phyloP scores from a whole-genome alignment of 2,329 filamentous ascomycete species.

The Xylaria sp. region DNA sequence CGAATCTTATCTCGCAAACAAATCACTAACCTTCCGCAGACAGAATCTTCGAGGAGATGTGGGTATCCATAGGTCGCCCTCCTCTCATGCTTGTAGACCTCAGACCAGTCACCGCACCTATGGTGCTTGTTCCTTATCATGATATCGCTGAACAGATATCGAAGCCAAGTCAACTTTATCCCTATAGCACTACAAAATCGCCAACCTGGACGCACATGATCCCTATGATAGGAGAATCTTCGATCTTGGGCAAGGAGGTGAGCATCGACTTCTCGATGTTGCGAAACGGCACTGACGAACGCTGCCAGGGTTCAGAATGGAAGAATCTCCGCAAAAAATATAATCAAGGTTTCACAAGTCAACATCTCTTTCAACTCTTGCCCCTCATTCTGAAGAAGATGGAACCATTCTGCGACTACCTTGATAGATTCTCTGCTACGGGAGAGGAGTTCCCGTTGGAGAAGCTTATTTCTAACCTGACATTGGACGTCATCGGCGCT shows the following conservation, averaged over 20 bases:
- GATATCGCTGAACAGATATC: slow-evolving; percentile 41
- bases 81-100: slow-evolving; percentile 42
- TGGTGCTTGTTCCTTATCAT: slow-evolving; percentile 38
- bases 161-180: slow-evolving; percentile 37
- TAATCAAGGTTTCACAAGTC: slow-evolving; percentile 54
- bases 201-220: slow-evolving; percentile 38
- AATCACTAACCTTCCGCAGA: slow-evolving; percentile 27
- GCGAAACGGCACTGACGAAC: background rate
- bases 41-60: slow-evolving; percentile 42
- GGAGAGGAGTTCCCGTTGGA: slow-evolving; percentile 48
- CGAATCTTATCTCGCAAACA: background rate
- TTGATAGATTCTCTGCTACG: slow-evolving; percentile 47
- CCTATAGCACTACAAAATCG: slow-evolving; percentile 38
- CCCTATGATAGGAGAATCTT: slow-evolving; percentile 36
- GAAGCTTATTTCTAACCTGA: slow-evolving; percentile 44
- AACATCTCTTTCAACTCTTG: slow-evolving; percentile 53
- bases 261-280: background rate
- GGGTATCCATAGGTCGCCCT: slow-evolving; percentile 34
- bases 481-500: slow-evolving; percentile 37
- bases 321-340: slow-evolving; percentile 41
- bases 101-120: slow-evolving; percentile 36
- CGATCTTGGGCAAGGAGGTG: slow-evolving; percentile 37
- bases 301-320: slow-evolving; percentile 25
- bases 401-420: slow-evolving; percentile 46
- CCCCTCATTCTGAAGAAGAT: slow-evolving; percentile 53